Conservation (phyloP, 1,284 basidiomycete species). For the Inonotus hispidus region DNA sequence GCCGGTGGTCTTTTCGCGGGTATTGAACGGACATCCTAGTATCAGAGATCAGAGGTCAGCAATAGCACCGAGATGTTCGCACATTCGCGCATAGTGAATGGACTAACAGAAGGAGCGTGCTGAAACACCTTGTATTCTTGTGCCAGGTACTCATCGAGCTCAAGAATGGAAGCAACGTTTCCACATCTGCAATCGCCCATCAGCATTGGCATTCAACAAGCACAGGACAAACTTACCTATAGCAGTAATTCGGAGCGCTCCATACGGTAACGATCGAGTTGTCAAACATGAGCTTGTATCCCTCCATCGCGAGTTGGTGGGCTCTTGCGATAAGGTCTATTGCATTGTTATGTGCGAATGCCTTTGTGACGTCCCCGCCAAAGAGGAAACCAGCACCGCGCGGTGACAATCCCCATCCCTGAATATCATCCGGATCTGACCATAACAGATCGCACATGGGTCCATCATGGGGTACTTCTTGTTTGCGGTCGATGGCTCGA, state of each 20-base stretch:
- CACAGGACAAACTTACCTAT: conserved; percentile 51
- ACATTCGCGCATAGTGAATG: too few relatives aligned
- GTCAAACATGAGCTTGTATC: conserved; percentile 98
- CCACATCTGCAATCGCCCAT: conserved; percentile 60
- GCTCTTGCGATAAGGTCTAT: conserved; percentile 95
- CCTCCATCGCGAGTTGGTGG: conserved; percentile 98
- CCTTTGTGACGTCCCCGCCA: conserved; percentile 86
- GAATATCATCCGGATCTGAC: conserved; percentile 97
- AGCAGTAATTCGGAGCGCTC: conserved; percentile 99
- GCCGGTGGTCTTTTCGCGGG: conserved; percentile 20
- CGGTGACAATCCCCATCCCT: conserved; percentile 88
- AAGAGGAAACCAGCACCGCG: conserved; percentile 79
- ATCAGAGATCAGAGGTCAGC: background rate
- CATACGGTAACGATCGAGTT: conserved; percentile 95
- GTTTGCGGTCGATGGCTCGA: conserved; percentile 90
- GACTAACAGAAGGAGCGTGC: conserved; percentile 66
- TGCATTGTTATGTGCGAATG: conserved; percentile 86
- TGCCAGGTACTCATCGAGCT: conserved; percentile 84
- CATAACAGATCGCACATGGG: conserved; percentile 98
- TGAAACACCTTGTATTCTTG: conserved; percentile 91
- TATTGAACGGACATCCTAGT: conserved; percentile 18
- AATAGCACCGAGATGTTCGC: background rate
- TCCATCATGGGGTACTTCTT: conserved; percentile 99
- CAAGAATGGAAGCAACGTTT: conserved; percentile 90
- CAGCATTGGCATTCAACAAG: background rate